phyloP scores from a whole-genome alignment of 768 basidiomycete genomes.

The Tricholoma sp. region DNA sequence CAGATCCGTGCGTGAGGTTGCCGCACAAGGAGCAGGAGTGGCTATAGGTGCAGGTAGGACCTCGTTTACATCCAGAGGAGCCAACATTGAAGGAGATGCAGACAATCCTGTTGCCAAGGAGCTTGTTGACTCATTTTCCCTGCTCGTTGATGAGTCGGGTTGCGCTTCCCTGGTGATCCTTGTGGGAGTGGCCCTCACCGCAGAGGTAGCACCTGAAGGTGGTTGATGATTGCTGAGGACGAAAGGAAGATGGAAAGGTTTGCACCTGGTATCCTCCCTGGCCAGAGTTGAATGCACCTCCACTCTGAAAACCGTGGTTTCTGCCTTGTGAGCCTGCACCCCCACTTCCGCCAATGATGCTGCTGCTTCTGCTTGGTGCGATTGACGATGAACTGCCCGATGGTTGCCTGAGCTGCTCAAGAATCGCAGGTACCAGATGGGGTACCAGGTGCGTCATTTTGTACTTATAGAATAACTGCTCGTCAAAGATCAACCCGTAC shows the following conservation, averaged over 20 bases:
- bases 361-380: not conserved
- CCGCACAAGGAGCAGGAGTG: constrained; percentile 16
- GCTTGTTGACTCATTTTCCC: too few relatives aligned
- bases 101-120: too few relatives aligned
- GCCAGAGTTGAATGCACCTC: not conserved
- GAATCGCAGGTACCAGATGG: too few relatives aligned
- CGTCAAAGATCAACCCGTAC: not conserved
- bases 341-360: not conserved
- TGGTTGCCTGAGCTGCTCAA: too few relatives aligned
- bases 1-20: constrained; percentile 5
- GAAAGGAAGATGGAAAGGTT: not conserved
- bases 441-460: not conserved
- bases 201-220: too few relatives aligned
- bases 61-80: not conserved
- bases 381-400: not conserved
- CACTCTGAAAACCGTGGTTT: not conserved
- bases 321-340: not conserved
- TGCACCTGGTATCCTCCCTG: not conserved
- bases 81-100: not conserved
- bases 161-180: too few relatives aligned
- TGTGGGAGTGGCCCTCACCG: too few relatives aligned
- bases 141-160: too few relatives aligned
- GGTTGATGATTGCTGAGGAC: too few relatives aligned
- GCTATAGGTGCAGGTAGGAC: not conserved
- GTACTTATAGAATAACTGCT: not conserved